Base-by-base conservation (phyloP, 2,329 filamentous ascomycete species). In the Cytospora piceae region DNA sequence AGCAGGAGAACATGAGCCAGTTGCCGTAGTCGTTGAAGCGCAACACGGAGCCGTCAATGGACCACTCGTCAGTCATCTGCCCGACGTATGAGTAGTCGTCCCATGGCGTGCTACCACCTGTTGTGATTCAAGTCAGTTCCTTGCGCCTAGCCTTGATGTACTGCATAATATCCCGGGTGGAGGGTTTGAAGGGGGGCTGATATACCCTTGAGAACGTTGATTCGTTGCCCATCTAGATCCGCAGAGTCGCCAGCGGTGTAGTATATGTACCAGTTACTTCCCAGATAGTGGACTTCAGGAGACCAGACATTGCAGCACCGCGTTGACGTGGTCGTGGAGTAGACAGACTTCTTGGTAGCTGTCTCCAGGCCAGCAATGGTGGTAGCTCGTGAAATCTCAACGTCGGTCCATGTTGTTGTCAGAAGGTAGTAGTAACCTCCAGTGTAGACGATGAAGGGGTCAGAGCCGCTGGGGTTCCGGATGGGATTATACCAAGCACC, bases 241-340 rank as follows among this genome's bases (percentile, higher is more conserved):
- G 73, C 75, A 1, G 73, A 72, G 29, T 76, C 76, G 0, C 83
- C 83, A 1, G 83, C 82, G 0, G 83, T 83, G 71, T 86, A 87
- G 74, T 87, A 87, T 49, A 87, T 79, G 64, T 84, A 86, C 84
- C 84, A 81, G 22, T 63, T 70, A 17, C 74, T 75, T n/a, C 80
- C 77, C 9, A 86, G 71, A 64, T 81, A 81, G 70, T 86, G 84
- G 0, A 85, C 74, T 69, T 86, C 84, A 0, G 84, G 85, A 0
- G 85, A 84, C 85, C 85, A 87, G 46, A 87, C 80, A 62, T 85
- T 85, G 72, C 82, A 83, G 73, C 81, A 83, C 20, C 82, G 76
- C 4, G 75, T 75, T 1, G 83, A 71, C 20, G 79, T 80, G 5
- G 73, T 74, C 63, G 83, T 81, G 0, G 77, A 78, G 75, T 82